Conservation (phyloP, 805 yeast genomes). For the Wickerhamiella vanderwaltii region DNA sequence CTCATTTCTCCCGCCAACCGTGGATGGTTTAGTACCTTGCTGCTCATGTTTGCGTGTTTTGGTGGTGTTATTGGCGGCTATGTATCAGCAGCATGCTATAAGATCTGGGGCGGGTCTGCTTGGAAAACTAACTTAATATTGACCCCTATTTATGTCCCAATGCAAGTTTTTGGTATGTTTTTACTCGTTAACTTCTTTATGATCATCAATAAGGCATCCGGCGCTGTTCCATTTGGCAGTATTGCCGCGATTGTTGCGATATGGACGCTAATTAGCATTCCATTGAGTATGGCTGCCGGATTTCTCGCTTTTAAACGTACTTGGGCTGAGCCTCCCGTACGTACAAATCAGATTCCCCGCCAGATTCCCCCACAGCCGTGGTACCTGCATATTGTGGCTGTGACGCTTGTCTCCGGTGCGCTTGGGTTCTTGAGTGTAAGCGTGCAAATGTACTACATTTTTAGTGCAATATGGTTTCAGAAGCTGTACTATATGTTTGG, state of each 20-base stretch:
- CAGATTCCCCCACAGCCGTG: slow-evolving; percentile 89
- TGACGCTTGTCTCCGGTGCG: slow-evolving; percentile 68
- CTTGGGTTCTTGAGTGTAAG: slow-evolving; percentile 93
- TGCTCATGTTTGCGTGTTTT: slow-evolving; percentile 71
- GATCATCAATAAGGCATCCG: slow-evolving; percentile 68
- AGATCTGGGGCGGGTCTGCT: slow-evolving; percentile 79
- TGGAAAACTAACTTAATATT: slow-evolving; percentile 79
- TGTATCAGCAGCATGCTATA: slow-evolving; percentile 74
- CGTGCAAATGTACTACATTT: slow-evolving; percentile 86
- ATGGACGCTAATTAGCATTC: slow-evolving; percentile 80
- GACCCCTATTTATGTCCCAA: slow-evolving; percentile 83
- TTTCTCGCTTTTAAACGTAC: slow-evolving; percentile 56
- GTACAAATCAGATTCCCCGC: slow-evolving; percentile 90
- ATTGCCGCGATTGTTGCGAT: slow-evolving; percentile 66
- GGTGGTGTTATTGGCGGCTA: slow-evolving; percentile 78
- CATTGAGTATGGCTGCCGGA: slow-evolving; percentile 76
- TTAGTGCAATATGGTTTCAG: slow-evolving; percentile 87
- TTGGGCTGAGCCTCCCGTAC: slow-evolving; percentile 57
- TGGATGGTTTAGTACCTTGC: slow-evolving; percentile 82
- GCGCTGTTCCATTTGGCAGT: slow-evolving; percentile 89
- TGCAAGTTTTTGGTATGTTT: slow-evolving; percentile 49
- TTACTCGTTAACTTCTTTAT: slow-evolving; percentile 70
- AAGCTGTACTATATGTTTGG: slow-evolving; percentile 96
- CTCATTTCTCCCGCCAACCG: slow-evolving; percentile 87
- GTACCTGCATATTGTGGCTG: slow-evolving; percentile 57